A percentile compares a stretch with the other conserved stretches of the same genome.
These are phyloP conservation scores for Thielaviopsis euricoi DNA, from an alignment of 2,329 filamentous ascomycete genomes.

Conservation along the genomic window DNA sequence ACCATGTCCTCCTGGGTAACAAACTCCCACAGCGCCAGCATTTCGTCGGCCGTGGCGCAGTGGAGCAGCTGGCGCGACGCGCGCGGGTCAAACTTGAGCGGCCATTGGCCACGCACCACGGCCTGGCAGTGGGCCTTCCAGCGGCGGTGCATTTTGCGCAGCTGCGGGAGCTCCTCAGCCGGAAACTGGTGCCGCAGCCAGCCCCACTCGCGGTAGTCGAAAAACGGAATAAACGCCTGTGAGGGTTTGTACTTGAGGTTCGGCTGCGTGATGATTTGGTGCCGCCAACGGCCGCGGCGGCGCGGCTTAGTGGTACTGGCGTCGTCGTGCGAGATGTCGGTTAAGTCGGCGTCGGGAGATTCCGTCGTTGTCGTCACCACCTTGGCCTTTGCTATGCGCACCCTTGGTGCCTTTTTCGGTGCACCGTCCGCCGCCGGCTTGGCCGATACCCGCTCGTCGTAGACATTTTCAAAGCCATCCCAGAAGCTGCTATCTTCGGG, in stretches of 20 bases:
- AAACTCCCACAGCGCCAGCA: constrained; percentile 20
- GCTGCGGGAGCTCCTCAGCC: background rate
- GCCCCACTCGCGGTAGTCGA: constrained; percentile 11
- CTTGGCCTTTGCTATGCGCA: too few species aligned
- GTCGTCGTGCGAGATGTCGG: background rate
- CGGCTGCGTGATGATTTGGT: constrained; percentile 2
- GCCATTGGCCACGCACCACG: background rate
- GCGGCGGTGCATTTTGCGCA: constrained; percentile 5
- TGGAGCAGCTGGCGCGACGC: background rate
- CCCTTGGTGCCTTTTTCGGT: too few species aligned
- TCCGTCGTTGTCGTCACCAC: too few species aligned
- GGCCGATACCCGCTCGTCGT: background rate
- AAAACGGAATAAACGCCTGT: constrained; percentile 8
- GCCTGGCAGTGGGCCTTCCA: constrained; percentile 12
- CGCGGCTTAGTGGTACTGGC: background rate
- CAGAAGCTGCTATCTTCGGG: background rate
- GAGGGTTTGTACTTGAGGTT: background rate
- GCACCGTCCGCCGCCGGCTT: background rate
- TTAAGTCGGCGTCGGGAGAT: background rate
- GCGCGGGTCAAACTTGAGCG: background rate
- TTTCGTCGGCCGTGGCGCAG: constrained; percentile 14
- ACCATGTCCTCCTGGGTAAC: background rate
- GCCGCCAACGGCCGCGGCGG: background rate
- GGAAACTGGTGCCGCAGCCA: constrained; percentile 11
- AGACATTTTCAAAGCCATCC: constrained; percentile 2